Conservation (phyloP, 2,329 filamentous ascomycete species). For the Fusarium chlamydosporum region DNA sequence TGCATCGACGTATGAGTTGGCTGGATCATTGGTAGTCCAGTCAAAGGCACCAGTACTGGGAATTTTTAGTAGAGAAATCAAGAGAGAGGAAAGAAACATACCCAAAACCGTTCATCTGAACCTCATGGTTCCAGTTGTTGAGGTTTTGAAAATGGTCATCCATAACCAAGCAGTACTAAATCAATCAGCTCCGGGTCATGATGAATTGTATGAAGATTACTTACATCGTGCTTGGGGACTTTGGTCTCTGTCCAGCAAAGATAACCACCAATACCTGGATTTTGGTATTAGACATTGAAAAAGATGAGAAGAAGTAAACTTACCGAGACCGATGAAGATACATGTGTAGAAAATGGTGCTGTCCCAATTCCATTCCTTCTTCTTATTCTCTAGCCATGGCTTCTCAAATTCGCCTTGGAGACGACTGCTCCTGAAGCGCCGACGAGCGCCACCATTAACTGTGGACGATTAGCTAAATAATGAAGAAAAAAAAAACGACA, state of each 20-base stretch:
- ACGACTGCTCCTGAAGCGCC: conserved; percentile 50
- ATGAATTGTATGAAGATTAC: background rate
- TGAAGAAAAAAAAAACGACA: background rate
- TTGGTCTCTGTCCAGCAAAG: conserved; percentile 43
- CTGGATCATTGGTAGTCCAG: conserved; percentile 64
- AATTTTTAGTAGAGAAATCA: background rate
- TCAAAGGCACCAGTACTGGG: conserved; percentile 61
- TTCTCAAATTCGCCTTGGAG: conserved; percentile 48
- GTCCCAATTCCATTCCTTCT: conserved; percentile 48
- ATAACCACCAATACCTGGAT: conserved; percentile 36
- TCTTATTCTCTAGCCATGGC: conserved; percentile 45
- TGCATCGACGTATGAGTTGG: conserved; percentile 62
- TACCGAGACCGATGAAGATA: conserved; percentile 44
- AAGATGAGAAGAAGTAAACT: fast-evolving
- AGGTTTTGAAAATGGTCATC: conserved; percentile 51
- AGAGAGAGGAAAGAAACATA: conserved; percentile 36
- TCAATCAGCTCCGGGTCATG: background rate
- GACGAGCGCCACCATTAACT: conserved; percentile 48
- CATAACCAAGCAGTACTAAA: conserved; percentile 48
- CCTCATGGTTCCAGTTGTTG: conserved; percentile 63
- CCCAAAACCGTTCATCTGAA: conserved; percentile 58
- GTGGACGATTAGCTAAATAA: background rate
- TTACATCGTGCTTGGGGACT: conserved; percentile 43
- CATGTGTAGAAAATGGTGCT: conserved; percentile 50
- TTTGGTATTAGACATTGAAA: background rate